Evolutionary conservation across 169 alveolate genomes (phyloP).

Genomic region (Plasmodium fragile): DNA sequence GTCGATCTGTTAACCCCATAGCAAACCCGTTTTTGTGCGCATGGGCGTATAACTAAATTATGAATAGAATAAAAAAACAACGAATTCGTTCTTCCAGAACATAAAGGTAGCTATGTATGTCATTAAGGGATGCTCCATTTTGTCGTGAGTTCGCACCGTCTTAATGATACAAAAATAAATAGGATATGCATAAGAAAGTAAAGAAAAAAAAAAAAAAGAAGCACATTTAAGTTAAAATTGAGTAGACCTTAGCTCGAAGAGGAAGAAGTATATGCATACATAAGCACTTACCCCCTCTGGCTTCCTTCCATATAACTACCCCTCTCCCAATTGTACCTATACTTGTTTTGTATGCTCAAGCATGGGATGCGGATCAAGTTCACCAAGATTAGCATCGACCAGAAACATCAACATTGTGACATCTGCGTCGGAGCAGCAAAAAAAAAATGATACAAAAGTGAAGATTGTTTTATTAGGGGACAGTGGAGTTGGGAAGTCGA

Average conservation of each 20-base stretch:
- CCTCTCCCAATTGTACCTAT: background rate
- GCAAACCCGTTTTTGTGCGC: background rate
- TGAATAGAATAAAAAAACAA: background rate
- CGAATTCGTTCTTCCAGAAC: background rate
- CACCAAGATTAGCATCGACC: conserved; percentile 21
- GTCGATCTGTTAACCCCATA: background rate
- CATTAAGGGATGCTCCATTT: background rate
- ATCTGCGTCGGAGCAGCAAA: conserved; percentile 20
- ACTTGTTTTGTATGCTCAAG: conserved; percentile 29
- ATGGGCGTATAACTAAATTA: background rate
- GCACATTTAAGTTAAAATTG: background rate
- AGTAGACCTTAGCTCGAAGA: background rate
- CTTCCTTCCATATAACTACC: background rate
- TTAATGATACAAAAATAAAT: background rate
- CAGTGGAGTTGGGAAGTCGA: conserved; percentile 92
- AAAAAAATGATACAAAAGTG: conserved; percentile 72
- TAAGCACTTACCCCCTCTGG: background rate
- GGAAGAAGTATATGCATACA: background rate
- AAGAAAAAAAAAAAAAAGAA: background rate
- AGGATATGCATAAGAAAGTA: background rate
- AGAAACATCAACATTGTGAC: conserved; percentile 37
- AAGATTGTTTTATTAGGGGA: conserved; percentile 93
- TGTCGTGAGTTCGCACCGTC: background rate
- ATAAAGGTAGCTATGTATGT: background rate
- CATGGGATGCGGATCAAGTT: conserved; percentile 75